Evolutionary conservation across 1,139 yeast genomes (phyloP).

Genomic region (Suhomyces taliae): DNA sequence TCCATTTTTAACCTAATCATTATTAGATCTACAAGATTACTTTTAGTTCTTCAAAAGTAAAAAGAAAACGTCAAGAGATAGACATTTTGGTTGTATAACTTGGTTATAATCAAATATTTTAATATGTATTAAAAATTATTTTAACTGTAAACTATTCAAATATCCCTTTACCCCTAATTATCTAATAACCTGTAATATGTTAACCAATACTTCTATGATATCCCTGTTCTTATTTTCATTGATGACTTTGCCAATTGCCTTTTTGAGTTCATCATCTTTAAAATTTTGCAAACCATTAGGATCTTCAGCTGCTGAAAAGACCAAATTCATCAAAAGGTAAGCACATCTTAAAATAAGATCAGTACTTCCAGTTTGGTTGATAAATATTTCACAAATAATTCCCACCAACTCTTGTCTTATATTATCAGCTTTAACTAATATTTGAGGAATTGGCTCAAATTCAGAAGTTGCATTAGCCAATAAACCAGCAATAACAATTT

Average conservation of each 20-base stretch:
- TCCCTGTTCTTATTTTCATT: conserved; percentile 17
- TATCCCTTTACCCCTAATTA: neutral
- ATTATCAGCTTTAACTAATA: conserved; percentile 26
- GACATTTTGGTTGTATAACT: neutral
- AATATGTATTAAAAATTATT: neutral
- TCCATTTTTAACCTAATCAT: conserved; percentile 24
- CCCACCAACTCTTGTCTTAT: conserved; percentile 27
- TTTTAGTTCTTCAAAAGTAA: neutral
- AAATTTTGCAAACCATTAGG: conserved; percentile 12
- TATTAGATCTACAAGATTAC: too few species aligned
- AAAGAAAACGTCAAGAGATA: too few species aligned
- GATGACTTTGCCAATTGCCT: conserved; percentile 19
- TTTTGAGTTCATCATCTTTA: conserved; percentile 17
- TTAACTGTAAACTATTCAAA: neutral
- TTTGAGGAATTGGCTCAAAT: conserved; percentile 42
- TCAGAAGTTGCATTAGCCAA: conserved; percentile 53
- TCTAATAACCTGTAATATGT: conserved; percentile 20
- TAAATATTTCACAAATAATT: conserved; percentile 26
- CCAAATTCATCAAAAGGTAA: conserved; percentile 34
- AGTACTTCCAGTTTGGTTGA: conserved; percentile 26
- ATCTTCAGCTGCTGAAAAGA: conserved; percentile 21
- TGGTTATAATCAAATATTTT: neutral
- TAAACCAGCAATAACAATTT: conserved; percentile 44
- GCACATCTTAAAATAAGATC: conserved; percentile 38
- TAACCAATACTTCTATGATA: conserved; percentile 20